Evolutionary conservation across 106 monocot genomes (phyloP), one percentile per base, ranked within the genome.

Genomic region (Iris macrosiphon): DNA sequence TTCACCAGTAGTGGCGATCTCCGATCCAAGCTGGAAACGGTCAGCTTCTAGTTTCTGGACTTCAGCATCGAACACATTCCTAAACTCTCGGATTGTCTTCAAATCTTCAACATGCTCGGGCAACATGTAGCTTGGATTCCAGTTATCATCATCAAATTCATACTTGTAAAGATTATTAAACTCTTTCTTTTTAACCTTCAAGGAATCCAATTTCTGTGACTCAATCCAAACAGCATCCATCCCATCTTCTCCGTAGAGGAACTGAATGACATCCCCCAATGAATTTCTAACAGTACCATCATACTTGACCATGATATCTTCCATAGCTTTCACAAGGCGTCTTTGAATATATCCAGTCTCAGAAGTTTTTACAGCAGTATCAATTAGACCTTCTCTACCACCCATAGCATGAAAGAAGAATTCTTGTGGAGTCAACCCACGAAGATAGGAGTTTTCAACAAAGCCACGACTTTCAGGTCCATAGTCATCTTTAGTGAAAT

Each of bases 341-440:
- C 96, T 56, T 50, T 98, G 96, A 49, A 98, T 98, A 64, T 98
- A 98, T 21, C 96, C 96, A 24, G 96, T 98, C 59, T 98, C 96
- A 63, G 96, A 98, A 53, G 96, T 98, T 61, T 98, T 98, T 6
- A 98, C 96, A 9, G 96, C 96, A 47, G 90, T 98, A 69, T 98
- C 96, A 43, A 98, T 98, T 24, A 98, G 68, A 79, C 96, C 96
- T 78, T 98, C 96, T 30, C 96, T 73, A 77, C 96, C 96, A 72
- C 96, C 96, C 96, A 96, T 96, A 39, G 96, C 96, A 71, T 96
- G 96, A 61, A 96, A 96, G 56, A 96, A 96, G 77, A 96, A 96
- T 44, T 96, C 96, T 44, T 96, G 96, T 21, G 90, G 96, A 38
- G 96, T 96, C 59, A 96, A 50, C 1, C 96, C 96, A 51, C 90